phyloP scores from a whole-genome alignment of 768 basidiomycete species.

The Hortiboletus flavorubellus region DNA sequence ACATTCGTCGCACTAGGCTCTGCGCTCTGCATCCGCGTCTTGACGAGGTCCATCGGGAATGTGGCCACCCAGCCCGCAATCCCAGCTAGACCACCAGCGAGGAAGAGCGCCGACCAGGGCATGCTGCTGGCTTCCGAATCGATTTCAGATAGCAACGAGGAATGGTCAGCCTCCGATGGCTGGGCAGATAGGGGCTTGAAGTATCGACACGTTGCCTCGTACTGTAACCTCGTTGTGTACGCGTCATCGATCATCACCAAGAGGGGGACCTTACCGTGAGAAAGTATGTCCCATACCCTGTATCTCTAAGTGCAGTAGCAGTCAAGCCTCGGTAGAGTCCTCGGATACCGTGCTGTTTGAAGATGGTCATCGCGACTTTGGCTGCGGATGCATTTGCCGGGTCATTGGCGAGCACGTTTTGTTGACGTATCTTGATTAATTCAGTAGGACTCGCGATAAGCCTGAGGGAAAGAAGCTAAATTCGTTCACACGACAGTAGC shows the following conservation, averaged over 20 bases:
- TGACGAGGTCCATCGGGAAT: conserved; percentile 87
- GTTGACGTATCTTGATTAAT: conserved; percentile 84
- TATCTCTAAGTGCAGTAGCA: conserved; percentile 72
- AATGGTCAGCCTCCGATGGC: conserved; percentile 23
- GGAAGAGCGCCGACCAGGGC: conserved; percentile 56
- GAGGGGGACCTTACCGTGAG: conserved; percentile 47
- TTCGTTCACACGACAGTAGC: background rate
- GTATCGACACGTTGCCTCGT: conserved; percentile 60
- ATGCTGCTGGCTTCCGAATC: conserved; percentile 35
- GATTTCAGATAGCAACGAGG: conserved; percentile 40
- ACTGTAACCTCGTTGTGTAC: conserved; percentile 34
- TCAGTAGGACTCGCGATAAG: conserved; percentile 81
- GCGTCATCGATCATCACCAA: conserved; percentile 3
- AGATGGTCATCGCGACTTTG: conserved; percentile 54
- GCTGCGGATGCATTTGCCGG: conserved; percentile 43
- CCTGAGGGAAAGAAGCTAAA: conserved; percentile 34
- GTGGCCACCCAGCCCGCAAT: conserved; percentile 75
- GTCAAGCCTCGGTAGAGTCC: conserved; percentile 78
- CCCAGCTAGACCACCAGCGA: conserved; percentile 77
- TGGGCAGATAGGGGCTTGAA: conserved; percentile 31
- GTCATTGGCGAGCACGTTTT: conserved; percentile 42
- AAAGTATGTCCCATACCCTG: conserved; percentile 87
- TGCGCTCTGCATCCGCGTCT: conserved; percentile 78
- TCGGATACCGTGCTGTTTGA: conserved; percentile 50
- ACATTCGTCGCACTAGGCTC: background rate